These are phyloP conservation scores for Leccinum uliginosum DNA, from an alignment of 768 basidiomycete species.

Conservation along the genomic window DNA sequence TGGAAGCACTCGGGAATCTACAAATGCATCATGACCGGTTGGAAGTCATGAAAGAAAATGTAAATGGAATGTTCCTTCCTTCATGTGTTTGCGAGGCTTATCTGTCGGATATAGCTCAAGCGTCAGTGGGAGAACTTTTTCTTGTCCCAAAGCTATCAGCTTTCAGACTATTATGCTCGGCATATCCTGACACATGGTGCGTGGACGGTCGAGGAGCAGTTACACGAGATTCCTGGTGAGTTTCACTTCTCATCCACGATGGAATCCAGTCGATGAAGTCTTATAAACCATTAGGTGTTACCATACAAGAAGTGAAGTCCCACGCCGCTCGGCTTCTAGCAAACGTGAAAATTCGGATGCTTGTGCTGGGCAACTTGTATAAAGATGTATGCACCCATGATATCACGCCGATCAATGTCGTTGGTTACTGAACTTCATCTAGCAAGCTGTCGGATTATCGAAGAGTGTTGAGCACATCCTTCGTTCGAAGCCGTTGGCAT, in stretches of 20 bases:
- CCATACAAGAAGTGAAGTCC: constrained; percentile 59
- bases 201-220: constrained; percentile 75
- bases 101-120: constrained; percentile 46
- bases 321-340: constrained; percentile 60
- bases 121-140: constrained; percentile 84
- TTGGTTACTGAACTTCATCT: constrained; percentile 9
- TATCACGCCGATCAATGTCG: neutral
- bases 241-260: constrained; percentile 4
- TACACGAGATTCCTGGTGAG: constrained; percentile 73
- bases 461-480: constrained; percentile 69
- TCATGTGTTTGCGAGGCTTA: neutral
- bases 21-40: constrained; percentile 69
- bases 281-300: constrained; percentile 49
- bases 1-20: constrained; percentile 63
- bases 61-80: constrained; percentile 28
- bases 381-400: constrained; percentile 57
- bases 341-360: constrained; percentile 61
- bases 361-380: constrained; percentile 81
- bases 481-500: constrained; percentile 41
- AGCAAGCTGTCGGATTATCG: constrained; percentile 77
- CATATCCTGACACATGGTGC: constrained; percentile 67
- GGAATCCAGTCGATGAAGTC: neutral
- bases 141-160: constrained; percentile 74
- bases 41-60: constrained; percentile 80
- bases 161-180: constrained; percentile 72